Base-by-base conservation (phyloP, 2,329 filamentous ascomycete species). In the Colletotrichum tabaci region DNA sequence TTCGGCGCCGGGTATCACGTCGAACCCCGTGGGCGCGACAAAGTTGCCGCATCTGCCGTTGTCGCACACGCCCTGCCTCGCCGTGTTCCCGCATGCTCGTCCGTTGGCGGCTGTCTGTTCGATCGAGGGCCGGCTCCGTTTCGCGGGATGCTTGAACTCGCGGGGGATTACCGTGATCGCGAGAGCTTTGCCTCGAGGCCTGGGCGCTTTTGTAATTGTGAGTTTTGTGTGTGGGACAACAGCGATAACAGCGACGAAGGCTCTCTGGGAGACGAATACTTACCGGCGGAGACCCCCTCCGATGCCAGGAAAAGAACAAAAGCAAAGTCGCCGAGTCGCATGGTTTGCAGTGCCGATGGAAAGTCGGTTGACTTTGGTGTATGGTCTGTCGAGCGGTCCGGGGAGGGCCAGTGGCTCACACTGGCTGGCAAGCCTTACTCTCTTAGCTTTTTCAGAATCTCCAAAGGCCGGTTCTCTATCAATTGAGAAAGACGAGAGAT, bases 11-110 rank as follows among this genome's bases (percentile, higher is more conserved):
- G 44, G 46, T 13, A 71, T 53, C 10, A 63, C 42, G 10, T 55
- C 57, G 15, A 71, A 71, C 2, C 65, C 69, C 4, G 44, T 64
- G 2, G 65, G 69, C 12, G 69, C 69, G 15, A 71, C 38, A 9
- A 71, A 71, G n/a, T 26, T 64, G 5, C 69, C 69, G 53, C 69
- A 71, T n/a, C 60, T 57, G 7, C 69, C 69, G 8, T 68, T 63
- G 38, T 71, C 66, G 18, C 69, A 71, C 9, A 71, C 65, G 7
- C 69, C 69, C 26, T 55, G 21, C 15, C 49, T 40, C 4, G 23
- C 15, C 8, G 38, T 35, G 1, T 49, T 3, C 2, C 52, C 58
- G 42, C 69, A 71, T 0, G 46, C 16, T 2, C 46, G 65, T 18
- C 69, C 69, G n/a, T 63, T 68, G n/a, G 65, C 66, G 4, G 65